These are phyloP conservation scores for Mallotus repandus DNA, from an alignment of 441 rosid species.

Conservation along the genomic window DNA sequence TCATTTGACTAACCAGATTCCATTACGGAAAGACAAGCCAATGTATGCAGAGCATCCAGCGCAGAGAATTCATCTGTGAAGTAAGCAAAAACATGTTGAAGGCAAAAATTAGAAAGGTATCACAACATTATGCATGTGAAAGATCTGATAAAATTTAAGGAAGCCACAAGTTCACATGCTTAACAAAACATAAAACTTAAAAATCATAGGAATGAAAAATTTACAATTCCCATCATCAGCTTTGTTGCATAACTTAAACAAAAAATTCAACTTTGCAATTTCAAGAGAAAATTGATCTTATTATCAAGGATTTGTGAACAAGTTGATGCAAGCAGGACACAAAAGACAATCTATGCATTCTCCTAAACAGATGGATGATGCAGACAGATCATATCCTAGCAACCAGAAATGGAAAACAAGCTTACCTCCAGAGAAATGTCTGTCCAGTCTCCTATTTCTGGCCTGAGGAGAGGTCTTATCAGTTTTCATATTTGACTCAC, in stretches of 20 bases:
- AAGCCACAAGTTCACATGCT: neutral
- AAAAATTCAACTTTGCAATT: neutral
- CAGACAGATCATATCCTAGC: neutral
- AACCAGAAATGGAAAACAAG: neutral
- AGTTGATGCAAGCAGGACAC: neutral
- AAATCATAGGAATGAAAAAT: neutral
- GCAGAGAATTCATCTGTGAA: conserved; percentile 63
- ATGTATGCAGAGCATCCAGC: conserved; percentile 63
- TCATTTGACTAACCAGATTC: conserved; percentile 68
- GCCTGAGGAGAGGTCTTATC: conserved; percentile 36
- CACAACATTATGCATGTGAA: conserved; percentile 11
- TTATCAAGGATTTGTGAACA: no score
- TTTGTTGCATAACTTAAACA: no score
- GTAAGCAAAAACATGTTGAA: conserved; percentile 13
- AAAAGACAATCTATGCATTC: neutral
- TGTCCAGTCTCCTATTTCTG: conserved; percentile 53
- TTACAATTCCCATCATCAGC: neutral
- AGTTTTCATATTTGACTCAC: conserved; percentile 44
- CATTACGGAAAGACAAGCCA: conserved; percentile 61
- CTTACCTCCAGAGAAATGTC: conserved; percentile 61
- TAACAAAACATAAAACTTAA: neutral
- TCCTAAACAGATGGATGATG: conserved; percentile 1
- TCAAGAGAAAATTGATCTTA: neutral
- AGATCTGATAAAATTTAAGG: conserved; percentile 6
- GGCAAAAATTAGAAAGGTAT: conserved; percentile 4